Conservation (phyloP, 2,329 filamentous ascomycete genomes). For the Alternaria triticina region DNA sequence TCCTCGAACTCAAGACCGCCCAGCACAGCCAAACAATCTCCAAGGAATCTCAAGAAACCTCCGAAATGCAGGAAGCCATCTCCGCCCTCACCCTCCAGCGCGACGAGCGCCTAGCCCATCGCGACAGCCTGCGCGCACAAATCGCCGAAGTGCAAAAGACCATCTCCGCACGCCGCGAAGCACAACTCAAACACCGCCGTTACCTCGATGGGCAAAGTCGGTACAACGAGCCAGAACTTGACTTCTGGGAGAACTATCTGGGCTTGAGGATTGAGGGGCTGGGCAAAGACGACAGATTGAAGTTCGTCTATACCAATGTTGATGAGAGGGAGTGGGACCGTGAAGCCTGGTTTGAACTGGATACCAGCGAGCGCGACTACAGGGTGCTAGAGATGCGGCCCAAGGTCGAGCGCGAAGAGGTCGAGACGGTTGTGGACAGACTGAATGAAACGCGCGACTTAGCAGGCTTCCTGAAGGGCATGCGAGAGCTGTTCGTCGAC, state of each 20-base stretch:
- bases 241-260: conserved; percentile 94
- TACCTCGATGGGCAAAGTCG: conserved; percentile 83
- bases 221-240: conserved; percentile 90
- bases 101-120: conserved; percentile 60
- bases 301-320: conserved; percentile 87
- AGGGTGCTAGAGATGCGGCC: conserved; percentile 81
- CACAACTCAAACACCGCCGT: conserved; percentile 73
- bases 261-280: conserved; percentile 89
- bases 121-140: conserved; percentile 62
- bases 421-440: conserved; percentile 76
- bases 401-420: conserved; percentile 78
- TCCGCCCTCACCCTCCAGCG: conserved; percentile 62
- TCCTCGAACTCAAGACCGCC: conserved; percentile 72
- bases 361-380: conserved; percentile 82
- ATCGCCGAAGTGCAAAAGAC: conserved; percentile 71
- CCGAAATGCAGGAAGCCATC: conserved; percentile 68
- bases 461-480: conserved; percentile 75
- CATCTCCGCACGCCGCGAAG: conserved; percentile 73
- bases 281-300: conserved; percentile 81
- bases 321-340: conserved; percentile 86
- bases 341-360: conserved; percentile 93
- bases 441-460: conserved; percentile 83
- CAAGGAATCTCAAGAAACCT: conserved; percentile 77
- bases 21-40: conserved; percentile 76
- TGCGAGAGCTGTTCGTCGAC: conserved; percentile 76